Percentiles rank a stretch among this genome's conserved stretches.
phyloP scores from a whole-genome alignment of 768 basidiomycete species.

The Nevesoporus exiguus region DNA sequence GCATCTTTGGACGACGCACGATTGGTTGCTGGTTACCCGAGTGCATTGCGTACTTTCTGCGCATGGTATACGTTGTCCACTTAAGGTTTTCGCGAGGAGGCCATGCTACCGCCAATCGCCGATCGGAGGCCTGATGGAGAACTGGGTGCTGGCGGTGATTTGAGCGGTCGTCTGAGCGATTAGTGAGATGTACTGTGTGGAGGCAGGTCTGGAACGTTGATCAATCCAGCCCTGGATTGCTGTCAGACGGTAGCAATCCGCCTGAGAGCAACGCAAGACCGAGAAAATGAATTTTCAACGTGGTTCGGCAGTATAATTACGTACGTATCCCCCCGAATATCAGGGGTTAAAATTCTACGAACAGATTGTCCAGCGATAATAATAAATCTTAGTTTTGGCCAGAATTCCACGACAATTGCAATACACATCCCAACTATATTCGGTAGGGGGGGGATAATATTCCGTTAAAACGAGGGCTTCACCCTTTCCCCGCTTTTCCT shows the following conservation, averaged over 20 bases:
- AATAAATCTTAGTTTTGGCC: slow-evolving; percentile 55
- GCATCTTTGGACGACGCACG: neutral
- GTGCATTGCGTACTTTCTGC: neutral
- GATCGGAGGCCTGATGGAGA: slow-evolving; percentile 9
- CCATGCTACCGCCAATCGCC: slow-evolving; percentile 30
- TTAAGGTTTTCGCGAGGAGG: slow-evolving; percentile 19
- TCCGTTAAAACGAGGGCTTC: slow-evolving; percentile 72
- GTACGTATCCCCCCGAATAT: slow-evolving; percentile 58
- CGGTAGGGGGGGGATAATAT: slow-evolving; percentile 63
- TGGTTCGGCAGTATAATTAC: slow-evolving; percentile 43
- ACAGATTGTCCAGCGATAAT: slow-evolving; percentile 53
- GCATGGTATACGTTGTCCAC: slow-evolving; percentile 4
- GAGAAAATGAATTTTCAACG: slow-evolving; percentile 36
- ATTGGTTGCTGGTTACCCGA: neutral
- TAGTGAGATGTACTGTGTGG: neutral
- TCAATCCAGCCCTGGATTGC: neutral
- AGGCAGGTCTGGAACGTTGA: neutral
- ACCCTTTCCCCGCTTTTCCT: slow-evolving; percentile 63
- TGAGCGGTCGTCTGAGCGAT: neutral
- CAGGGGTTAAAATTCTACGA: slow-evolving; percentile 52
- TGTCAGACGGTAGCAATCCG: slow-evolving; percentile 20
- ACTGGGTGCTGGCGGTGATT: neutral
- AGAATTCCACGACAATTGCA: slow-evolving; percentile 59
- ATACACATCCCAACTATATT: slow-evolving; percentile 65
- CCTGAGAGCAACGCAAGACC: slow-evolving; percentile 22